A percentile compares a stretch with the other conserved stretches of the same genome.
These are phyloP conservation scores for Fusarium sublunatum DNA, from an alignment of 2,329 filamentous ascomycete species.

Conservation along the genomic window DNA sequence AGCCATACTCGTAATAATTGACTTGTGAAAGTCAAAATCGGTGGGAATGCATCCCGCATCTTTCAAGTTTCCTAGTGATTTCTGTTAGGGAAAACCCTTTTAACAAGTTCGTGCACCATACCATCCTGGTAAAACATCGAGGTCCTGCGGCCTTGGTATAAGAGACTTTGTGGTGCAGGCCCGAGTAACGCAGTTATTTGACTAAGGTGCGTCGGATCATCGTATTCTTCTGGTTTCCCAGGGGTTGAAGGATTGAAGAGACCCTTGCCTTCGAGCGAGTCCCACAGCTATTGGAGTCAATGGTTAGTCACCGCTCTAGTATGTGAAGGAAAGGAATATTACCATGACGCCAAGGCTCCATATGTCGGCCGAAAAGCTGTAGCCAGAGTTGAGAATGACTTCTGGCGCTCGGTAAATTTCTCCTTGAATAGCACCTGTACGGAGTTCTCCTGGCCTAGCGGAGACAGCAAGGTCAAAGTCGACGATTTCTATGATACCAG, in stretches of 20 bases:
- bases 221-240: constrained; percentile 3
- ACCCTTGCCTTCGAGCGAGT: constrained; percentile 18
- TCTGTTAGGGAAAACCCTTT: no score
- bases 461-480: constrained; percentile 34
- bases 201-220: constrained; percentile 13
- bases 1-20: no score
- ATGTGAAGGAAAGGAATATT: neutral
- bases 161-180: constrained; percentile 6
- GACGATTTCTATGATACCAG: constrained; percentile 32
- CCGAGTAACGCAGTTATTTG: constrained; percentile 20
- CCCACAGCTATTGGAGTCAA: constrained; percentile 9
- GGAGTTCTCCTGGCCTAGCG: constrained; percentile 1
- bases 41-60: no score
- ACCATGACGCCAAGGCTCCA: constrained; percentile 44
- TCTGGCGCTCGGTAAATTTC: constrained; percentile 39
- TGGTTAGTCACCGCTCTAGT: neutral
- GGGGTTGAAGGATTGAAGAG: constrained; percentile 11
- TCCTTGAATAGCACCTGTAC: constrained; percentile 28
- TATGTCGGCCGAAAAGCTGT: constrained; percentile 34
- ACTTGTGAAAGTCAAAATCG: no score
- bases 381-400: constrained; percentile 39
- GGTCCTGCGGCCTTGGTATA: constrained; percentile 17
- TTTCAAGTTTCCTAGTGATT: no score
- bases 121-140: constrained; percentile 19
- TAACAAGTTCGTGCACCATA: neutral